These are phyloP conservation scores for Fusarium pseudocircinatum DNA, from an alignment of 2,329 filamentous ascomycete species.

Conservation along the genomic window DNA sequence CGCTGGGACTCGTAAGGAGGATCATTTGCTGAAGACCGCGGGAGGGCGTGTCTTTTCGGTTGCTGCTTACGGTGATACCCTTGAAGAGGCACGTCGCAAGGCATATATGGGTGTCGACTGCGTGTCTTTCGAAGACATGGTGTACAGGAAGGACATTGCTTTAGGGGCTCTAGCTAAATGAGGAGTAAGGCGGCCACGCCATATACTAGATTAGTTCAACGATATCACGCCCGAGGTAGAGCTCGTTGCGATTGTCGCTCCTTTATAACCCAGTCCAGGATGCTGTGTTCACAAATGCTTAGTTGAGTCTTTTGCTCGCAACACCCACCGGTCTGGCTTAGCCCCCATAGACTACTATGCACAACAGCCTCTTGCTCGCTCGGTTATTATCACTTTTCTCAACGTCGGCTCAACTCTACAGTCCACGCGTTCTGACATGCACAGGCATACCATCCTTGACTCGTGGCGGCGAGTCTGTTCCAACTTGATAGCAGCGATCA, in stretches of 20 bases:
- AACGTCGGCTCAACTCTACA: not conserved
- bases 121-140: constrained; percentile 83
- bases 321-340: too few species aligned
- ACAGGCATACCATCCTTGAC: constrained; percentile 52
- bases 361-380: not conserved
- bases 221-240: not conserved
- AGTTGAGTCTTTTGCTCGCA: not conserved
- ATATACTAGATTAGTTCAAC: not conserved
- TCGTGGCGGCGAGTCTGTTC: constrained; percentile 45
- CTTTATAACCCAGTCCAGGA: not conserved
- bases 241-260: not conserved
- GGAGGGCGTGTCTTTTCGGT: constrained; percentile 89
- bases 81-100: constrained; percentile 80
- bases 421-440: constrained; percentile 36
- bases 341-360: not conserved
- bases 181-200: not conserved
- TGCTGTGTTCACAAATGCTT: not conserved
- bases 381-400: not conserved
- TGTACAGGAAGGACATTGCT: constrained; percentile 87
- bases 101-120: constrained; percentile 76
- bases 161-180: constrained; percentile 43
- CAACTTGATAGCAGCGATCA: constrained; percentile 51
- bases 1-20: constrained; percentile 75
- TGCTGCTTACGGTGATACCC: constrained; percentile 71
- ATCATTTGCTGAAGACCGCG: constrained; percentile 69